These are phyloP conservation scores for Talaromyces rugulosus DNA, from an alignment of 2,329 filamentous ascomycete species.

Conservation along the genomic window DNA sequence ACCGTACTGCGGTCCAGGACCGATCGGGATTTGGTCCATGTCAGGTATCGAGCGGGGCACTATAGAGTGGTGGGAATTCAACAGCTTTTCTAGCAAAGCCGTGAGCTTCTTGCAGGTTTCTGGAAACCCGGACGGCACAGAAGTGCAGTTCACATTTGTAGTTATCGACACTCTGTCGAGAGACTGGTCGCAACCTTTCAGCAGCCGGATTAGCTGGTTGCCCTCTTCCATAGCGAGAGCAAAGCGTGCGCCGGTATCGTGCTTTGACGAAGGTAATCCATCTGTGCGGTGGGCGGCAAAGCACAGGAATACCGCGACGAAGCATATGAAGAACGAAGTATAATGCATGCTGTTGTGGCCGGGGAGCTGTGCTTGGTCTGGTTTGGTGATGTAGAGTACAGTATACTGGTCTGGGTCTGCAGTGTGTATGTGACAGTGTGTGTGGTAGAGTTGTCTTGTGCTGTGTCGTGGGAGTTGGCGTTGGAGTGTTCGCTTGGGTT, in stretches of 20 bases:
- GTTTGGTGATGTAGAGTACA: background rate
- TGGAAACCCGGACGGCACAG: background rate
- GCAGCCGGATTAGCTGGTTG: background rate
- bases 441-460: background rate
- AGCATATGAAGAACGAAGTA: constrained; percentile 1
- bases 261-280: background rate
- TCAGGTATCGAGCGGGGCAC: background rate
- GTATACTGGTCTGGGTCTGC: background rate
- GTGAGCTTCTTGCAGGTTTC: background rate
- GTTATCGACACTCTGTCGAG: background rate
- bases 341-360: constrained; percentile 6
- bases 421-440: background rate
- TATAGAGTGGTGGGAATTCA: background rate
- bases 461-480: background rate
- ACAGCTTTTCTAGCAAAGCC: background rate
- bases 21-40: background rate
- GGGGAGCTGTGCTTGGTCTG: background rate
- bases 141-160: background rate
- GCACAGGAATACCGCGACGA: constrained; percentile 8
- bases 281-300: constrained; percentile 2
- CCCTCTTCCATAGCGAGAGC: background rate
- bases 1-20: background rate
- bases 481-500: background rate
- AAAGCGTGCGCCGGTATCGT: background rate
- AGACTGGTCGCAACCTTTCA: constrained; percentile 2